phyloP scores from a whole-genome alignment of 2,329 filamentous ascomycete genomes.

The Fusarium sp. region DNA sequence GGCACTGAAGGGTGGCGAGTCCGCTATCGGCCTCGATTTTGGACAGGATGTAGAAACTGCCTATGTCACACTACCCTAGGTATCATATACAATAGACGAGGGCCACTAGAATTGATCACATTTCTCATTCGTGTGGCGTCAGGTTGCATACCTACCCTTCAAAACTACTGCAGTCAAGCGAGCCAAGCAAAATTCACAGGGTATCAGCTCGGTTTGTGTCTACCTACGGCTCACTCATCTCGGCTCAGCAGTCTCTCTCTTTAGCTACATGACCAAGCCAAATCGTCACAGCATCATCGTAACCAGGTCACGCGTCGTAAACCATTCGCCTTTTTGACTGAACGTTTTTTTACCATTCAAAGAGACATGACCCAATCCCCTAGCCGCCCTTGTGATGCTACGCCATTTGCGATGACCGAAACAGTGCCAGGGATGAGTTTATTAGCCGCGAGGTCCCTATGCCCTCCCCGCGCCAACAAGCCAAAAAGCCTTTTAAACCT shows the following conservation, averaged over 20 bases:
- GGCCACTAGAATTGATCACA: conserved; percentile 7
- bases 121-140: not conserved
- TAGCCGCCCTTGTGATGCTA: conserved; percentile 57
- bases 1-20: conserved; percentile 4
- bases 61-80: conserved; percentile 15
- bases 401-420: conserved; percentile 59
- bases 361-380: conserved; percentile 56
- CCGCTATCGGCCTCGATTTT: conserved; percentile 18
- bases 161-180: not conserved
- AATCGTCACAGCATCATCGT: conserved; percentile 30
- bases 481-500: conserved; percentile 76
- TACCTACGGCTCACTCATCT: conserved; percentile 34
- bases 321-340: conserved; percentile 42
- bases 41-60: not conserved
- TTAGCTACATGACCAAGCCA: conserved; percentile 15
- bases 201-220: conserved; percentile 28
- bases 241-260: conserved; percentile 7
- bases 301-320: conserved; percentile 33
- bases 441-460: conserved; percentile 49
- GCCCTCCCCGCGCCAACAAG: conserved; percentile 47
- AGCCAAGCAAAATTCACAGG: not conserved
- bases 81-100: conserved; percentile 8
- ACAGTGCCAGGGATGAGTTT: conserved; percentile 54
- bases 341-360: conserved; percentile 52
- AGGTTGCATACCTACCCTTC: not conserved